Percentiles rank a stretch among this genome's conserved stretches.
Conservation (phyloP, 2,329 filamentous ascomycete genomes). For the Aspergillus latus region DNA sequence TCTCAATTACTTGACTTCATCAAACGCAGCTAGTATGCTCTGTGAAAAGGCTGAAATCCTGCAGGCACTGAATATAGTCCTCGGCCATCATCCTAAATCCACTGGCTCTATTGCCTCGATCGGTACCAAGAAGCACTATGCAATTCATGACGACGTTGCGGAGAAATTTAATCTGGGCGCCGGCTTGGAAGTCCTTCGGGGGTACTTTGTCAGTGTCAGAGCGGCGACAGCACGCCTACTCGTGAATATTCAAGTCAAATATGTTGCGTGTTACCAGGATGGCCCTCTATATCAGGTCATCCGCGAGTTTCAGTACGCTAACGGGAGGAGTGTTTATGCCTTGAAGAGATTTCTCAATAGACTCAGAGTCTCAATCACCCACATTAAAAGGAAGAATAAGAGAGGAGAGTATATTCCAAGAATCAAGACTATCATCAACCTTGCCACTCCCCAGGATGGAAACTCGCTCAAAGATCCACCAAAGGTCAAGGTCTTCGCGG, state of each 20-base stretch:
- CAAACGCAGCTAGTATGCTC: constrained; percentile 38
- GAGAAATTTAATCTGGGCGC: constrained; percentile 46
- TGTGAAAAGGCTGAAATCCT: constrained; percentile 52
- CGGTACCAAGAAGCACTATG: constrained; percentile 57
- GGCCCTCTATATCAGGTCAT: constrained; percentile 44
- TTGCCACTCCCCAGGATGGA: constrained; percentile 47
- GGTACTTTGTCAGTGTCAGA: constrained; percentile 63
- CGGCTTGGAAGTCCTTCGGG: constrained; percentile 59
- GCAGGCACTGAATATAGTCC: constrained; percentile 59
- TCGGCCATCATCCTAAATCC: constrained; percentile 48
- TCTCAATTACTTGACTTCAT: constrained; percentile 46
- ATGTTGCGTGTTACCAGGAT: constrained; percentile 57
- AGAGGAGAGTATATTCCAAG: constrained; percentile 34
- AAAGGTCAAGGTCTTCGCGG: constrained; percentile 38
- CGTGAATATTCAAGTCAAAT: constrained; percentile 64
- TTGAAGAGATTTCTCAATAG: constrained; percentile 41
- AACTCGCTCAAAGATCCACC: constrained; percentile 36
- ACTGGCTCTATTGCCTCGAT: constrained; percentile 44
- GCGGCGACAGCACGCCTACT: constrained; percentile 58
- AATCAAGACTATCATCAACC: constrained; percentile 48
- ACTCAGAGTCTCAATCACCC: constrained; percentile 43
- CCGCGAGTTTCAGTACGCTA: constrained; percentile 26
- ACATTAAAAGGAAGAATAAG: constrained; percentile 41
- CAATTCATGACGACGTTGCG: constrained; percentile 32
- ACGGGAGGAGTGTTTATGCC: constrained; percentile 22